Percentiles rank a stretch among this genome's conserved stretches.
phyloP scores from a whole-genome alignment of 2,329 filamentous ascomycete genomes.

The Cladophialophora yegresii region DNA sequence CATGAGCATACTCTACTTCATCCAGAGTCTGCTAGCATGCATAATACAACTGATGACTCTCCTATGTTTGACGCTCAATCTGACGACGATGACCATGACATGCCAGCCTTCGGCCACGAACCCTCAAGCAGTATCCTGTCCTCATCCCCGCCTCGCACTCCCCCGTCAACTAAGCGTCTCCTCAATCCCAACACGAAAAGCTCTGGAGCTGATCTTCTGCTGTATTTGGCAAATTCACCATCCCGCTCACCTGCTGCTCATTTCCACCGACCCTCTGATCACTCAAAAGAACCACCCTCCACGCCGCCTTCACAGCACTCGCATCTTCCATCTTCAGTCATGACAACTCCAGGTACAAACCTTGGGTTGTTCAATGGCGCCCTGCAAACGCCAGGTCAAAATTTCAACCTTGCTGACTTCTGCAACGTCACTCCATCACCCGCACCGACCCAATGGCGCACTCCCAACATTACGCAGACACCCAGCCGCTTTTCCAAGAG shows the following conservation, averaged over 20 bases:
- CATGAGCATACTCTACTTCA: slow-evolving; percentile 78
- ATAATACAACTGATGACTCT: slow-evolving; percentile 43
- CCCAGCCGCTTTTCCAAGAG: slow-evolving; percentile 72
- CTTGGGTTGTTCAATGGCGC: slow-evolving; percentile 77
- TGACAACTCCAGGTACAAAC: slow-evolving; percentile 62
- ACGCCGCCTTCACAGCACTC: slow-evolving; percentile 71
- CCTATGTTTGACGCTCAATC: slow-evolving; percentile 44
- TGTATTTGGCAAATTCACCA: slow-evolving; percentile 88
- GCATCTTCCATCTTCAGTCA: slow-evolving; percentile 52
- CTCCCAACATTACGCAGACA: slow-evolving; percentile 64
- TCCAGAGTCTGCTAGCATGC: slow-evolving; percentile 67
- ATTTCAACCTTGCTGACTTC: slow-evolving; percentile 94
- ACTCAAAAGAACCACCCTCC: slow-evolving; percentile 65
- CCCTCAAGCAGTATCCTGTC: slow-evolving; percentile 52
- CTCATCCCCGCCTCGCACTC: slow-evolving; percentile 83
- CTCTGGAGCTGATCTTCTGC: slow-evolving; percentile 76
- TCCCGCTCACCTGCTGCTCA: slow-evolving; percentile 64
- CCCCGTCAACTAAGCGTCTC: slow-evolving; percentile 61
- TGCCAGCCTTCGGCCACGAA: slow-evolving; percentile 68
- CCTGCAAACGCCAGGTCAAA: slow-evolving; percentile 74
- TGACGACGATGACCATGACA: slow-evolving; percentile 75
- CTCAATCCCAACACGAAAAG: slow-evolving; percentile 61
- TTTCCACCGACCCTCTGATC: slow-evolving; percentile 48
- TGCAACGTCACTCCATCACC: slow-evolving; percentile 96
- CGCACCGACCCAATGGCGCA: slow-evolving; percentile 80